A percentile compares a stretch with the other conserved stretches of the same genome.
These are phyloP conservation scores for Yamadazyma atlantica DNA, from an alignment of 1,139 yeast species.

Conservation along the genomic window DNA sequence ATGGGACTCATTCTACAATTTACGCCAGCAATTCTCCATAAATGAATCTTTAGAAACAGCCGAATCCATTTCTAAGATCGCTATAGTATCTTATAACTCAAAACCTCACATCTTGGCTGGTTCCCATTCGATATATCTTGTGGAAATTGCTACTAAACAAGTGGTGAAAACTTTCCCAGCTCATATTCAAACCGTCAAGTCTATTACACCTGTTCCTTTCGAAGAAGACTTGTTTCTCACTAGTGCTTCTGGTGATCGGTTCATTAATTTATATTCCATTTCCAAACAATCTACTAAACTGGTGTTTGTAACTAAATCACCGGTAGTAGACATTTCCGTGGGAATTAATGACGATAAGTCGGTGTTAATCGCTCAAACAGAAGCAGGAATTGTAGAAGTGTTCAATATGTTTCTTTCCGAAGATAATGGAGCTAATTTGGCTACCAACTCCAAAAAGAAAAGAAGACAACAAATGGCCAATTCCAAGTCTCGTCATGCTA, in stretches of 20 bases:
- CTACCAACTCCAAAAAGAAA: conserved; percentile 30
- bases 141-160: conserved; percentile 39
- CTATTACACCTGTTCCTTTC: conserved; percentile 36
- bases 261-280: conserved; percentile 66
- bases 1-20: conserved; percentile 56
- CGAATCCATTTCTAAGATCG: conserved; percentile 32
- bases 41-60: conserved; percentile 34
- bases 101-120: conserved; percentile 57
- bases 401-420: conserved; percentile 54
- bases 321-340: conserved; percentile 47
- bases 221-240: conserved; percentile 54
- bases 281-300: conserved; percentile 38
- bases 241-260: conserved; percentile 75
- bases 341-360: conserved; percentile 37
- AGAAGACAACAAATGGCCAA: conserved; percentile 31
- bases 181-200: conserved; percentile 64
- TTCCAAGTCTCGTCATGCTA: conserved; percentile 50
- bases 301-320: conserved; percentile 67
- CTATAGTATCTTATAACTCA: conserved; percentile 34
- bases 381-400: conserved; percentile 66
- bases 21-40: conserved; percentile 44
- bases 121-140: conserved; percentile 58
- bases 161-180: conserved; percentile 62
- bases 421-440: conserved; percentile 15
- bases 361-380: conserved; percentile 58